Percentiles rank a stretch among this genome's conserved stretches.
phyloP scores from a whole-genome alignment of 495 filamentous ascomycete species.

The Talaromyces stipitatus region DNA sequence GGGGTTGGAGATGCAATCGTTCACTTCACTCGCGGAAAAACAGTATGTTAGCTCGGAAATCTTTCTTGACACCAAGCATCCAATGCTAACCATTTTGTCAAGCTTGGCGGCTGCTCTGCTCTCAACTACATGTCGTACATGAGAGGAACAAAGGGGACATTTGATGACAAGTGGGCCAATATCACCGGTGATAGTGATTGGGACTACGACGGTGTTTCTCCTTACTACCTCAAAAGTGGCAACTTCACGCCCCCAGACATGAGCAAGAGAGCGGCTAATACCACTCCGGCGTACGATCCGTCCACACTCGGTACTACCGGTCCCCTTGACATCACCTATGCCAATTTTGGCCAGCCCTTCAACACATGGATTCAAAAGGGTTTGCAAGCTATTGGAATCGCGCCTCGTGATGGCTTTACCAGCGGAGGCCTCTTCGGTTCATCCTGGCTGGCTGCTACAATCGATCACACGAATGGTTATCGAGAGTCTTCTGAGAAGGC shows the following conservation, averaged over 20 bases:
- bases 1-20: neutral
- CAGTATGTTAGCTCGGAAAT: constrained; percentile 33
- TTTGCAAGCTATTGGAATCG: constrained; percentile 25
- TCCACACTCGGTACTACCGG: constrained; percentile 20
- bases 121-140: constrained; percentile 47
- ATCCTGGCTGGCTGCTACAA: neutral
- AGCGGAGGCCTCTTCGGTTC: neutral
- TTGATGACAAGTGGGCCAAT: constrained; percentile 51
- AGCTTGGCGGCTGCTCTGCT: constrained; percentile 35
- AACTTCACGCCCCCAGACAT: constrained; percentile 44
- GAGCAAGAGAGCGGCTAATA: constrained; percentile 25
- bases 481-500: neutral
- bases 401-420: constrained; percentile 19
- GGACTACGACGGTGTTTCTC: constrained; percentile 41
- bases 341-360: constrained; percentile 40
- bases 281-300: constrained; percentile 34
- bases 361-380: constrained; percentile 25
- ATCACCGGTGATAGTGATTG: constrained; percentile 47
- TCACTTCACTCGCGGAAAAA: constrained; percentile 30
- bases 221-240: constrained; percentile 45
- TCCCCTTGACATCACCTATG: constrained; percentile 44
- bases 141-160: constrained; percentile 30
- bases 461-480: neutral
- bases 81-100: too few relatives aligned
- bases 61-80: too few relatives aligned